A percentile compares a stretch with the other conserved stretches of the same genome.
These are phyloP conservation scores for Mucor plumbeus DNA, from an alignment of 371 early-diverging fungal species.

Conservation along the genomic window DNA sequence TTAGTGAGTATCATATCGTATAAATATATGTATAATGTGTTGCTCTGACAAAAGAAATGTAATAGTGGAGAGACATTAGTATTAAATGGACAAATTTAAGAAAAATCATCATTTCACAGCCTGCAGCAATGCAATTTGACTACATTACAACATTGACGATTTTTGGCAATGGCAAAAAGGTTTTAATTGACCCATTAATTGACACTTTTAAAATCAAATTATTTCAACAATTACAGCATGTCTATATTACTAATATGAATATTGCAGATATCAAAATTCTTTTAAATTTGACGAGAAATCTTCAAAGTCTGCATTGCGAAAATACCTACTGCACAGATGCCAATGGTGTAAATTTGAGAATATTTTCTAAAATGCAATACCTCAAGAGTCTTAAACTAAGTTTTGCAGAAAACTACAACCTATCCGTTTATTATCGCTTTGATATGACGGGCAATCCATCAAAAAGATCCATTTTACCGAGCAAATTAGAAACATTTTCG, in stretches of 20 bases:
- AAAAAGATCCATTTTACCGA: not conserved
- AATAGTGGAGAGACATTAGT: constrained; percentile 1
- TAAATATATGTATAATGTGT: not conserved
- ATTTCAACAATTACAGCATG: not conserved
- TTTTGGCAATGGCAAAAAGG: not conserved
- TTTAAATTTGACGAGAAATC: not conserved
- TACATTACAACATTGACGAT: not conserved
- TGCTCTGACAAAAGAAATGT: not conserved
- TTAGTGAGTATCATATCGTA: not conserved
- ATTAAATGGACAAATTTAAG: not conserved
- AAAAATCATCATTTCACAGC: not conserved
- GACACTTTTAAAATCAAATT: not conserved
- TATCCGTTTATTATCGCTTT: not conserved
- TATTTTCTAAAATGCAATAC: not conserved
- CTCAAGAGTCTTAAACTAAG: not conserved
- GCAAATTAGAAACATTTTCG: not conserved
- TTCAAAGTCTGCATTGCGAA: not conserved
- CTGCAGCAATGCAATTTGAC: not conserved
- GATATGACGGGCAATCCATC: not conserved
- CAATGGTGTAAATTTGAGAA: not conserved
- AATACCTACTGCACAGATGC: not conserved
- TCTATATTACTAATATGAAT: not conserved
- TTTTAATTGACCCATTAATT: not conserved
- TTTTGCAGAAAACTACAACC: not conserved
- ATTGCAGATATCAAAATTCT: not conserved